phyloP scores from a whole-genome alignment of 768 basidiomycete genomes.

The Boletus pseudo-olivaceus region DNA sequence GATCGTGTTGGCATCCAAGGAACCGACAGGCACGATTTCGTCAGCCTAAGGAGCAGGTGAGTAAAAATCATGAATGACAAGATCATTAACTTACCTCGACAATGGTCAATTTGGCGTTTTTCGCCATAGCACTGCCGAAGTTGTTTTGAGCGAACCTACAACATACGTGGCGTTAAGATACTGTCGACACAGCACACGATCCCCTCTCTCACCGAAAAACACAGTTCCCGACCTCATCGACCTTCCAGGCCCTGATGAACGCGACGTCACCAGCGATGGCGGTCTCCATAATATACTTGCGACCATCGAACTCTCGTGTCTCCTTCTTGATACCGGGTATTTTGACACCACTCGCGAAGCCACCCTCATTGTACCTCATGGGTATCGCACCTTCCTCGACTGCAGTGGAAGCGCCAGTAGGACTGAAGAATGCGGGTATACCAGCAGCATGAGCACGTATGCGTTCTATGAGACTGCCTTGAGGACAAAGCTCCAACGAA shows the following conservation, averaged over 20 bases:
- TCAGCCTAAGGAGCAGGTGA: slow-evolving; percentile 57
- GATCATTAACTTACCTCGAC: slow-evolving; percentile 59
- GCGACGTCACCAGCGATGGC: slow-evolving; percentile 80
- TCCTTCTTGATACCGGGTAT: slow-evolving; percentile 77
- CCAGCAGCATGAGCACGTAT: slow-evolving; percentile 87
- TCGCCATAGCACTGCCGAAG: slow-evolving; percentile 83
- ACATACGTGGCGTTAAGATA: neutral
- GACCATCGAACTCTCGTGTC: slow-evolving; percentile 70
- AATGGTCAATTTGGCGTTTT: slow-evolving; percentile 85
- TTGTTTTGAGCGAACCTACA: slow-evolving; percentile 82
- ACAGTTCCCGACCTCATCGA: slow-evolving; percentile 86
- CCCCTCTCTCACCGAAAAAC: slow-evolving; percentile 67
- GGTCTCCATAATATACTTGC: slow-evolving; percentile 76
- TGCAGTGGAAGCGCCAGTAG: slow-evolving; percentile 83
- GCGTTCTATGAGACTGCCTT: slow-evolving; percentile 87
- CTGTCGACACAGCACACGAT: neutral
- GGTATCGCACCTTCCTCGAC: slow-evolving; percentile 79
- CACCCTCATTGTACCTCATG: slow-evolving; percentile 72
- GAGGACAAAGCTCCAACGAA: slow-evolving; percentile 84
- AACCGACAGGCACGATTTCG: slow-evolving; percentile 80
- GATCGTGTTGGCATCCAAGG: slow-evolving; percentile 75
- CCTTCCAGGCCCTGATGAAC: slow-evolving; percentile 88
- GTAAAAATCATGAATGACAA: slow-evolving; percentile 4
- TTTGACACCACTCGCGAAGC: slow-evolving; percentile 64
- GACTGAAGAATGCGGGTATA: slow-evolving; percentile 92